A percentile compares a stretch with the other conserved stretches of the same genome.
phyloP scores from a whole-genome alignment of 306 rosid species.

The Prunus campanulata region DNA sequence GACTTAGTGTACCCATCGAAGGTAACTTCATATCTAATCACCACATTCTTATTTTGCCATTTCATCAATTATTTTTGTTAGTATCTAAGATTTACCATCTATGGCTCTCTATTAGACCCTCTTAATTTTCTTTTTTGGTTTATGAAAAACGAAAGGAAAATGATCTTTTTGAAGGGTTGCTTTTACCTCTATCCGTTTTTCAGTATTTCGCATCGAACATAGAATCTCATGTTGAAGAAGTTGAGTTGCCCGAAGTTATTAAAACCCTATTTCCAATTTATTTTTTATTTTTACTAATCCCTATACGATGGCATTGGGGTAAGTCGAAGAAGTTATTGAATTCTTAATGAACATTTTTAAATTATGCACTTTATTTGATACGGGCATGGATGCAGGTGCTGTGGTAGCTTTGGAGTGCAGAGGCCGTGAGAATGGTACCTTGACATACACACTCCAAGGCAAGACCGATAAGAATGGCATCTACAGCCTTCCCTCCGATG shows the following conservation, averaged over 20 bases:
- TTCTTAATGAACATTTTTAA: too few relatives aligned
- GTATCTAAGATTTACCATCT: background rate
- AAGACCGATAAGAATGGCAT: conserved; percentile 23
- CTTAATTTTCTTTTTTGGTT: background rate
- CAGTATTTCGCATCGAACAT: too few relatives aligned
- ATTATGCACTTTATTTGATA: too few relatives aligned
- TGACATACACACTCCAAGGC: background rate
- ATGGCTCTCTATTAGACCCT: background rate
- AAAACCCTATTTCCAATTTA: too few relatives aligned
- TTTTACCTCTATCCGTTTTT: background rate
- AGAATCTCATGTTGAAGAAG: too few relatives aligned
- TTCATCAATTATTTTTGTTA: background rate
- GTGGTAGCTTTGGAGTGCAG: conserved; percentile 29
- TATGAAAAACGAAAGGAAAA: background rate
- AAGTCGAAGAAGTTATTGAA: too few relatives aligned
- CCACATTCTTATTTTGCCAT: background rate
- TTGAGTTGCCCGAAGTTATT: too few relatives aligned
- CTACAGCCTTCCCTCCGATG: conserved; percentile 15
- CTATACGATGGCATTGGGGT: too few relatives aligned
- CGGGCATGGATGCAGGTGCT: conserved; percentile 25
- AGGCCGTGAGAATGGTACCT: background rate
- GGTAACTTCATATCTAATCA: conserved; percentile 20
- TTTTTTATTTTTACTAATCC: too few relatives aligned
- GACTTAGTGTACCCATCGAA: conserved; percentile 29
- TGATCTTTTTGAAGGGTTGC: background rate